A percentile compares a stretch with the other conserved stretches of the same genome.
These are phyloP conservation scores for Penicillium hordei DNA, from an alignment of 2,329 filamentous ascomycete species.

Conservation along the genomic window DNA sequence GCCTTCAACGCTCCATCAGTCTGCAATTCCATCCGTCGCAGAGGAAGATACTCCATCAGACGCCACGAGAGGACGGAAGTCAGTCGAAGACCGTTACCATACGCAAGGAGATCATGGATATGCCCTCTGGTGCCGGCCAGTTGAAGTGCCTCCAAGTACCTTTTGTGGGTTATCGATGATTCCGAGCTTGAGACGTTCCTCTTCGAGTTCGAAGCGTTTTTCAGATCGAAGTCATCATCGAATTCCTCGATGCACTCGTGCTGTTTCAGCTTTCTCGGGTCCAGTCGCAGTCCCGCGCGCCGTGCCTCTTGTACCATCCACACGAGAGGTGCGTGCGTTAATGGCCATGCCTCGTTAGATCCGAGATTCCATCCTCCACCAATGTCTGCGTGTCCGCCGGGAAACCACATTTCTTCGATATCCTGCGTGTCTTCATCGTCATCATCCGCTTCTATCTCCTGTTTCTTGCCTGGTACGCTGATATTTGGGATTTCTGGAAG, in stretches of 20 bases:
- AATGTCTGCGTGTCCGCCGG: slow-evolving; percentile 72
- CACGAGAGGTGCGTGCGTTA: slow-evolving; percentile 65
- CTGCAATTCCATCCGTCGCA: slow-evolving; percentile 71
- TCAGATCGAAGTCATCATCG: slow-evolving; percentile 33
- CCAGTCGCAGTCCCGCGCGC: slow-evolving; percentile 66
- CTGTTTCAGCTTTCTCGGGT: slow-evolving; percentile 38
- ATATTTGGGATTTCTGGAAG: slow-evolving; percentile 3
- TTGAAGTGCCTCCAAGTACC: neutral
- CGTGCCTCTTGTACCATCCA: slow-evolving; percentile 67
- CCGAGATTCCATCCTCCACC: slow-evolving; percentile 68
- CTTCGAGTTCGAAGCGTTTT: slow-evolving; percentile 16
- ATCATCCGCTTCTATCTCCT: neutral
- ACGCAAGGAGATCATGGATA: slow-evolving; percentile 68
- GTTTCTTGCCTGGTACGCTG: neutral
- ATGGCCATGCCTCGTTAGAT: slow-evolving; percentile 52
- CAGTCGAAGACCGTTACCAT: slow-evolving; percentile 55
- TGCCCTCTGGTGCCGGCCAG: slow-evolving; percentile 27
- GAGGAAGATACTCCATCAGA: slow-evolving; percentile 73
- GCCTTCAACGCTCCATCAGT: slow-evolving; percentile 59
- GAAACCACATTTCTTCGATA: slow-evolving; percentile 70
- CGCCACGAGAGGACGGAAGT: slow-evolving; percentile 64
- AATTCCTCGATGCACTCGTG: slow-evolving; percentile 21
- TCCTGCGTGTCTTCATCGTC: slow-evolving; percentile 49
- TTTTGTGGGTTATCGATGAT: neutral
- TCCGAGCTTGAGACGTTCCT: neutral